Evolutionary conservation across 768 basidiomycete genomes (phyloP).

Genomic region (Tubosaeta sp.): DNA sequence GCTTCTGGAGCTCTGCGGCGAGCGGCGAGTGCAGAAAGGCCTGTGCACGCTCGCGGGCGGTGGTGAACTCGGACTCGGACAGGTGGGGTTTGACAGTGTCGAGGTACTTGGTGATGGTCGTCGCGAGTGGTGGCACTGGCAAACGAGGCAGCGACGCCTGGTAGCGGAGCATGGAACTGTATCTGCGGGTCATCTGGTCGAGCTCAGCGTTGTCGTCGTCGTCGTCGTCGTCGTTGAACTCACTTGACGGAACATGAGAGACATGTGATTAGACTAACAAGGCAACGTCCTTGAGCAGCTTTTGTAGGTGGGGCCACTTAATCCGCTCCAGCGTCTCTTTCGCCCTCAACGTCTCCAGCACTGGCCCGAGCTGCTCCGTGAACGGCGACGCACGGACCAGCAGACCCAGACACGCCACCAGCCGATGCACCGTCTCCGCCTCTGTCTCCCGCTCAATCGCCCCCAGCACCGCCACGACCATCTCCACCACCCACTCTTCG

Average conservation of each 20-base stretch:
- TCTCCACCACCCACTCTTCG: slow-evolving; percentile 84
- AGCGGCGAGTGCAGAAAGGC: slow-evolving; percentile 68
- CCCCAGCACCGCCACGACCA: slow-evolving; percentile 79
- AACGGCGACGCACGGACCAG: slow-evolving; percentile 72
- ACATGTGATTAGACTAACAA: neutral
- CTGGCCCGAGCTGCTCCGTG: slow-evolving; percentile 48
- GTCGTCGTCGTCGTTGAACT: too few relatives aligned
- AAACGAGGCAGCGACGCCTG: slow-evolving; percentile 70
- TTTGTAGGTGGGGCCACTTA: slow-evolving; percentile 33
- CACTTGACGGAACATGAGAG: slow-evolving; percentile 20
- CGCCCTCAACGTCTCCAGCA: slow-evolving; percentile 72
- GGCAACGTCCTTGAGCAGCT: too few relatives aligned
- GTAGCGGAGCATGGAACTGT: slow-evolving; percentile 66
- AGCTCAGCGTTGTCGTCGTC: too few relatives aligned
- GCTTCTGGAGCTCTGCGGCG: slow-evolving; percentile 67
- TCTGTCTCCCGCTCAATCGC: slow-evolving; percentile 66
- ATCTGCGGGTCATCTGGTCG: slow-evolving; percentile 18
- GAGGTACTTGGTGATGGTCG: slow-evolving; percentile 86
- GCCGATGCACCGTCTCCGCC: slow-evolving; percentile 88
- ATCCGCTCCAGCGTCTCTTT: slow-evolving; percentile 50
- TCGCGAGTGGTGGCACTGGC: slow-evolving; percentile 79
- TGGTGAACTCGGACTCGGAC: slow-evolving; percentile 54
- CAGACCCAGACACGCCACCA: slow-evolving; percentile 74
- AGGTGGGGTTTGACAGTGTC: slow-evolving; percentile 79
- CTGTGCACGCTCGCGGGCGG: slow-evolving; percentile 55